Base-by-base conservation (phyloP, 768 basidiomycete species). In the Xerocomellus amylosporus region DNA sequence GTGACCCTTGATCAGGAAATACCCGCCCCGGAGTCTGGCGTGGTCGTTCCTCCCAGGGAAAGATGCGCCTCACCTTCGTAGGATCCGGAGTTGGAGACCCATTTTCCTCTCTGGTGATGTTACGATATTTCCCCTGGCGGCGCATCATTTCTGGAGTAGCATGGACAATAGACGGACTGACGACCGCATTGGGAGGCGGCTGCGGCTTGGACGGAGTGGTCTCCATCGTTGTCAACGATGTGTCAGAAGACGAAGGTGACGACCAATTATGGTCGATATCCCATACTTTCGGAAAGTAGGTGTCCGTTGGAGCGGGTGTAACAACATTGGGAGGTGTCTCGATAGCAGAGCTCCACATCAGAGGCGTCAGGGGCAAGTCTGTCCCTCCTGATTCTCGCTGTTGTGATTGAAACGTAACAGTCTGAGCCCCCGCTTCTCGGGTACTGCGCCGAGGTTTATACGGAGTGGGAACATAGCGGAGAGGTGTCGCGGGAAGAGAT, bases 21-120 rank as follows among this genome's bases (percentile, higher is more conserved):
- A 88, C 80, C 49, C 91, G 87, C 26, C 77, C 77, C 14, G 90
- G 90, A 58, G 78, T 60, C 45, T 75, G 79, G 31, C 88, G 83
- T 13, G 82, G 86, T 61, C 81, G 80, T 54, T 85, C 81, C 67
- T 99, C 96, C 96, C 96, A 99, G n/a, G 96, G 94, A 71, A 99
- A 98, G 33, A 97, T 77, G 33, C 79, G 75, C 56, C 86, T 86
- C 20, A 95, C 81, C 64, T 89, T 89, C 24, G 72, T 73, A 26
- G 75, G 79, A 66, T 94, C 90, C 4, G 93, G 91, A 59, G 76
- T 79, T 7, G 80, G 79, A 12, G 76, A 74, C 30, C 67, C 58
- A n/a, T 69, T 61, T 37, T 72, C 73, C 22, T 79, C 79, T 2
- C 72, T 70, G n/a, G 69, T 67, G 19, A 88, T 83, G 63, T 80